A percentile compares a stretch with the other conserved stretches of the same genome.
Evolutionary conservation across 2,329 filamentous ascomycete genomes (phyloP).

Genomic region (Aspergillus costaricaensis): DNA sequence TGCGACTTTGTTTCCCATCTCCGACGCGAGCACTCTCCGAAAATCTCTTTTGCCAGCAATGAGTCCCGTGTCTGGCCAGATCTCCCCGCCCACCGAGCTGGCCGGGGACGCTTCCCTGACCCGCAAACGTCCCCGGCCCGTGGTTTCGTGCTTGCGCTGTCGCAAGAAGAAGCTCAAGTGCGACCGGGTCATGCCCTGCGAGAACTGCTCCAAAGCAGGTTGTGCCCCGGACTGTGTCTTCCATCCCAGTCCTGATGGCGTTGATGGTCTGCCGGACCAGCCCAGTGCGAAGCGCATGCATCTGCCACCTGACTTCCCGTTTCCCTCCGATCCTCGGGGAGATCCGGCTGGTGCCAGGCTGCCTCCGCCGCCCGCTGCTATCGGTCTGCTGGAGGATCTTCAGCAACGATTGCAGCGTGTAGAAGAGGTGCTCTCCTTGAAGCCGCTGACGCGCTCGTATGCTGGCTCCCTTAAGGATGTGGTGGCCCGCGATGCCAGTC

Average conservation of each 20-base stretch:
- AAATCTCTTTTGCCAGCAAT: background rate
- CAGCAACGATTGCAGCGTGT: constrained; percentile 24
- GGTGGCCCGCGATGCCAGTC: background rate
- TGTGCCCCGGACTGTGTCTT: constrained; percentile 20
- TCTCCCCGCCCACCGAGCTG: background rate
- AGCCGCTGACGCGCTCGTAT: background rate
- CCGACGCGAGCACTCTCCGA: no score
- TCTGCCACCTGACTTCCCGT: background rate
- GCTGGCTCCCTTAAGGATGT: background rate
- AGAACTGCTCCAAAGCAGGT: constrained; percentile 26
- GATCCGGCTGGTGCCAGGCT: background rate
- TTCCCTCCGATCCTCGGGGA: background rate
- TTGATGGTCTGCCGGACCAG: background rate
- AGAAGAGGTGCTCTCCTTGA: constrained; percentile 19
- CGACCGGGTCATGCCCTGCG: constrained; percentile 24
- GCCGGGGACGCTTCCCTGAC: constrained; percentile 2
- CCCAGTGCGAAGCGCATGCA: background rate
- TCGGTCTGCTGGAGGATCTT: constrained; percentile 25
- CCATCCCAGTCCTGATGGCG: constrained; percentile 10
- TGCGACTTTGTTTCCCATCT: no score
- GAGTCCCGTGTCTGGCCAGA: background rate
- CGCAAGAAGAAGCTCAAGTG: constrained; percentile 31
- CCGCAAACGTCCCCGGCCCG: constrained; percentile 26
- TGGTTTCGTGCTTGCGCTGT: constrained; percentile 29
- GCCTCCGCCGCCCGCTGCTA: background rate